Evolutionary conservation across 2,329 filamentous ascomycete species (phyloP).

Genomic region (Clathrospora elynae): DNA sequence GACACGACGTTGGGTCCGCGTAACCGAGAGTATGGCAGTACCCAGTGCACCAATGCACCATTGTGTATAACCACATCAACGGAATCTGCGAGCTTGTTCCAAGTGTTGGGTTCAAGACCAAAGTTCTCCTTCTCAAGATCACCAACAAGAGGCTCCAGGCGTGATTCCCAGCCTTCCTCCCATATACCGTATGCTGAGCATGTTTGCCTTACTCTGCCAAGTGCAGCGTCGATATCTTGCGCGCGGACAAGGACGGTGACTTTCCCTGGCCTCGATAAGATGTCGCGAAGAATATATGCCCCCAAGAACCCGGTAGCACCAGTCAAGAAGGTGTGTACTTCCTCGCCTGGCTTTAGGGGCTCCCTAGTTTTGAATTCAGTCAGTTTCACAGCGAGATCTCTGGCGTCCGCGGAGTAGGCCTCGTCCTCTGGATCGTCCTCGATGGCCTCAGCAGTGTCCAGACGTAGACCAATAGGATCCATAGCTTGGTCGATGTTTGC

Average conservation of each 20-base stretch:
- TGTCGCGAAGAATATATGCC: constrained; percentile 75
- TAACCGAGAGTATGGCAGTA: constrained; percentile 75
- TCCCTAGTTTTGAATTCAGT: constrained; percentile 42
- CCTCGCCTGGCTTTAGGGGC: constrained; percentile 49
- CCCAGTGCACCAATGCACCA: constrained; percentile 75
- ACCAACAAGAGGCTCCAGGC: constrained; percentile 72
- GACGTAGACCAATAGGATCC: constrained; percentile 55
- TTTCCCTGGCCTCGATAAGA: constrained; percentile 68
- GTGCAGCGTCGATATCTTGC: constrained; percentile 63
- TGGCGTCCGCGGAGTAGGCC: constrained; percentile 60
- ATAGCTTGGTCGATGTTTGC: constrained; percentile 57
- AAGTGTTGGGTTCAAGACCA: constrained; percentile 69
- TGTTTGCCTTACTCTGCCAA: constrained; percentile 69
- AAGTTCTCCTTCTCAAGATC: constrained; percentile 75
- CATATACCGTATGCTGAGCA: constrained; percentile 81
- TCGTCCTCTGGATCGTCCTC: constrained; percentile 57
- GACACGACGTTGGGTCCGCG: constrained; percentile 77
- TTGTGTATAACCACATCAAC: constrained; percentile 79
- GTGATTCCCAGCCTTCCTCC: constrained; percentile 68
- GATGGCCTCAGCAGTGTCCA: constrained; percentile 46
- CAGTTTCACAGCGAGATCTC: constrained; percentile 58
- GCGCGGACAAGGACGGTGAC: constrained; percentile 79
- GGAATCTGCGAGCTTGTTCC: constrained; percentile 67
- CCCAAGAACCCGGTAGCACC: constrained; percentile 91
- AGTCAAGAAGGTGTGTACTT: constrained; percentile 76